A percentile compares a stretch with the other conserved stretches of the same genome.
phyloP scores from a whole-genome alignment of 1,284 basidiomycete genomes.

The Fomes fomentarius region DNA sequence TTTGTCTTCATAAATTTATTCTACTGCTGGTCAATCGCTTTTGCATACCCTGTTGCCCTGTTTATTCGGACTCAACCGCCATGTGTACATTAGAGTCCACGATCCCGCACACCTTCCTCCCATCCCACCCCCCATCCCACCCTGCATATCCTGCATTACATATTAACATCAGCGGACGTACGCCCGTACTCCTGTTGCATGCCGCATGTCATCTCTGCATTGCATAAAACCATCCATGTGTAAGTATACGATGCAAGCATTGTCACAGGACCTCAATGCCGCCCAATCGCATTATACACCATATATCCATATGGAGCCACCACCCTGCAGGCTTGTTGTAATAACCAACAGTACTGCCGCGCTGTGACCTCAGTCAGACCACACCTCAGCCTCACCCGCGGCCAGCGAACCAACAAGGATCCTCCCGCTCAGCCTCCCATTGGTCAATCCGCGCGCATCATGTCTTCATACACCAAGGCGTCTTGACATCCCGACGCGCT shows the following conservation, averaged over 20 bases:
- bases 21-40: conserved; percentile 14
- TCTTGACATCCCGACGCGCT: conserved; percentile 9
- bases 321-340: too few relatives aligned
- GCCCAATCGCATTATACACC: too few relatives aligned
- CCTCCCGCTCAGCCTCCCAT: not conserved
- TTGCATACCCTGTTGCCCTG: conserved; percentile 12
- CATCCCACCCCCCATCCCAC: not conserved
- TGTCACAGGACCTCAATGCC: too few relatives aligned
- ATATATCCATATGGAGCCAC: too few relatives aligned
- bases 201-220: too few relatives aligned
- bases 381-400: too few relatives aligned
- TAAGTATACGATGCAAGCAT: not conserved
- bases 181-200: not conserved
- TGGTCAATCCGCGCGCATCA: not conserved
- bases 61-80: conserved; percentile 11
- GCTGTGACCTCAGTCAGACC: too few relatives aligned
- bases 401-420: too few relatives aligned
- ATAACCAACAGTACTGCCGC: too few relatives aligned
- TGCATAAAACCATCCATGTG: not conserved
- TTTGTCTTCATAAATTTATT: conserved; percentile 11
- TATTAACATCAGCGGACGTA: not conserved
- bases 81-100: conserved; percentile 21
- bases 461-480: not conserved
- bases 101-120: not conserved
- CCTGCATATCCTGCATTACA: not conserved